Conservation (phyloP, 768 basidiomycete genomes). For the Russula foetens region DNA sequence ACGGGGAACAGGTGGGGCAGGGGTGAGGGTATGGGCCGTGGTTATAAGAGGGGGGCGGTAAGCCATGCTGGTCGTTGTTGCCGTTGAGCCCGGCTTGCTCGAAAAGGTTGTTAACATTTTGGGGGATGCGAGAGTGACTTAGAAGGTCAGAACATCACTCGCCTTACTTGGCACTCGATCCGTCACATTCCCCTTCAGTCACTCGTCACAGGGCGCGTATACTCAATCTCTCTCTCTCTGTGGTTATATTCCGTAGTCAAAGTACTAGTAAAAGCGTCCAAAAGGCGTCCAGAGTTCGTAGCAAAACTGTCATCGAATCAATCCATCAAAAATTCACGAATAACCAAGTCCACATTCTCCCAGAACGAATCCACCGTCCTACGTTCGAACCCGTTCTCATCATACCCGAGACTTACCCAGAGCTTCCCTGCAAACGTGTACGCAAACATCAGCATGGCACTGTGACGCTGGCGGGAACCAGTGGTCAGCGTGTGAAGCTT, state of each 20-base stretch:
- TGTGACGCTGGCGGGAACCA: slow-evolving; percentile 70
- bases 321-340: slow-evolving; percentile 49
- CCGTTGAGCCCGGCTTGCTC: slow-evolving; percentile 9
- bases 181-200: neutral
- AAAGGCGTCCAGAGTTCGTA: neutral
- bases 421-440: slow-evolving; percentile 69
- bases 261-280: neutral
- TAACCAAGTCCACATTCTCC: slow-evolving; percentile 44
- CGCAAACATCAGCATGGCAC: slow-evolving; percentile 77
- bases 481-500: slow-evolving; percentile 70
- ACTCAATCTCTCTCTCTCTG: no score
- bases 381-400: slow-evolving; percentile 64
- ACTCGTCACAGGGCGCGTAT: neutral
- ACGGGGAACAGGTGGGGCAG: neutral
- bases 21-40: neutral
- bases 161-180: no score
- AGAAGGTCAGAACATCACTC: no score
- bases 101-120: slow-evolving; percentile 22
- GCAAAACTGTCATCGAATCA: neutral
- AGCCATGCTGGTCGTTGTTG: slow-evolving; percentile 13
- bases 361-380: slow-evolving; percentile 59
- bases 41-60: slow-evolving; percentile 17
- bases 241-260: neutral
- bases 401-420: slow-evolving; percentile 77
- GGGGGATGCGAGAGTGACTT: neutral